Conservation (phyloP, 2,329 filamentous ascomycete genomes). For the Colletotrichum tabaci region DNA sequence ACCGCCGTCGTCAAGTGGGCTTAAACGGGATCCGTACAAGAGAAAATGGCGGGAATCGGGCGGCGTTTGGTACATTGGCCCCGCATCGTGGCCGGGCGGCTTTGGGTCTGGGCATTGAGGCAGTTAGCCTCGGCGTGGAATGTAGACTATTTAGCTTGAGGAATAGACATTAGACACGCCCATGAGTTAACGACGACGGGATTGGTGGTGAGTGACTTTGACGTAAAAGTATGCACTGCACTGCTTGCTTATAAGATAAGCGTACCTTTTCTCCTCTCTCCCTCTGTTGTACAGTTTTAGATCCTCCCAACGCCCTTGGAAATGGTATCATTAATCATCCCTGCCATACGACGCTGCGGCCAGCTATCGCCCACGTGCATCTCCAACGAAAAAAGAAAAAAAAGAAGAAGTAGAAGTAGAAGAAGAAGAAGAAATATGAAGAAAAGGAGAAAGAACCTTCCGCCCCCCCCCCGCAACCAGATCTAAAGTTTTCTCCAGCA, state of each 20-base stretch:
- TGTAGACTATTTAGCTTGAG: slow-evolving; percentile 34
- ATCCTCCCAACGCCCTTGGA: slow-evolving; percentile 22
- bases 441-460: no score
- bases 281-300: slow-evolving; percentile 9
- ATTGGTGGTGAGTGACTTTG: background rate
- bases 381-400: slow-evolving; percentile 4
- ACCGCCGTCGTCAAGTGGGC: slow-evolving; percentile 76
- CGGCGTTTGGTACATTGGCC: slow-evolving; percentile 41
- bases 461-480: no score
- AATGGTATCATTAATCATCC: slow-evolving; percentile 43
- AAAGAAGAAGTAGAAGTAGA: no score
- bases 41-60: slow-evolving; percentile 17
- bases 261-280: background rate
- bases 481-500: slow-evolving; percentile 9
- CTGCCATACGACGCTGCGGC: slow-evolving; percentile 34
- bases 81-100: slow-evolving; percentile 4
- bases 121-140: slow-evolving; percentile 32
- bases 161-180: slow-evolving; percentile 39
- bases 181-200: background rate
- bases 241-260: background rate
- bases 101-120: slow-evolving; percentile 23
- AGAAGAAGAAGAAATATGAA: no score
- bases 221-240: background rate
- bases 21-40: slow-evolving; percentile 12
- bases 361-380: background rate